Conservation (phyloP, 805 yeast species). For the Yamadazyma sp. region DNA sequence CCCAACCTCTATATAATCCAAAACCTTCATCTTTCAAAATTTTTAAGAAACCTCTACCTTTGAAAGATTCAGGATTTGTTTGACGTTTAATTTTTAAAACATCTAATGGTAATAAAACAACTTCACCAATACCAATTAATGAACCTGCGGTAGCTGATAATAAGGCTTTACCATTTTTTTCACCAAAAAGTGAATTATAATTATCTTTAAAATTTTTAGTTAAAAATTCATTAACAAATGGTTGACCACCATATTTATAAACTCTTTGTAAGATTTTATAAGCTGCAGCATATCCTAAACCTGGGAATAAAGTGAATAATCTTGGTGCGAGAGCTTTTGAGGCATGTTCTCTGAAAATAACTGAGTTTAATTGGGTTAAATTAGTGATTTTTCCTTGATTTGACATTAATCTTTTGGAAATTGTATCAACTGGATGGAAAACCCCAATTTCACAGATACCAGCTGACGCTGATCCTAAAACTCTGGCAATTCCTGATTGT, state of each 20-base stretch:
- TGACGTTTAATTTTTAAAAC: slow-evolving; percentile 98
- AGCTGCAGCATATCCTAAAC: slow-evolving; percentile 96
- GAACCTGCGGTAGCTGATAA: slow-evolving; percentile 98
- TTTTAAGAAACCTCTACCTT: slow-evolving; percentile 92
- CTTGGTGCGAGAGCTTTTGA: slow-evolving; percentile 66
- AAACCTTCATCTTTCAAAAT: slow-evolving; percentile 89
- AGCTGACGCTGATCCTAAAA: slow-evolving; percentile 96
- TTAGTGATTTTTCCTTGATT: slow-evolving; percentile 68
- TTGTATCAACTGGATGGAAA: slow-evolving; percentile 98
- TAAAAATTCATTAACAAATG: slow-evolving; percentile 92
- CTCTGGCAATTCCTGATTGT: slow-evolving; percentile 86
- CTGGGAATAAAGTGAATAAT: slow-evolving; percentile 87
- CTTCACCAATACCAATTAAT: slow-evolving; percentile 95
- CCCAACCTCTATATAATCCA: slow-evolving; percentile 96
- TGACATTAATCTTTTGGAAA: slow-evolving; percentile 91
- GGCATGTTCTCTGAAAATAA: slow-evolving; percentile 83
- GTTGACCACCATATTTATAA: slow-evolving; percentile 99
- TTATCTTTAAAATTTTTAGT: slow-evolving; percentile 65
- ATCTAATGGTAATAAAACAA: slow-evolving; percentile 90
- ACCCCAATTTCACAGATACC: slow-evolving; percentile 96
- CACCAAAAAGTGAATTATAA: slow-evolving; percentile 79
- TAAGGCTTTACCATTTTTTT: slow-evolving; percentile 95
- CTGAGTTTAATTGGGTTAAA: slow-evolving; percentile 68
- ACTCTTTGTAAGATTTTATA: slow-evolving; percentile 96
- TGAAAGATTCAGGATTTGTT: slow-evolving; percentile 99